Conservation (phyloP, 2,329 filamentous ascomycete genomes). For the Botrytis porri region DNA sequence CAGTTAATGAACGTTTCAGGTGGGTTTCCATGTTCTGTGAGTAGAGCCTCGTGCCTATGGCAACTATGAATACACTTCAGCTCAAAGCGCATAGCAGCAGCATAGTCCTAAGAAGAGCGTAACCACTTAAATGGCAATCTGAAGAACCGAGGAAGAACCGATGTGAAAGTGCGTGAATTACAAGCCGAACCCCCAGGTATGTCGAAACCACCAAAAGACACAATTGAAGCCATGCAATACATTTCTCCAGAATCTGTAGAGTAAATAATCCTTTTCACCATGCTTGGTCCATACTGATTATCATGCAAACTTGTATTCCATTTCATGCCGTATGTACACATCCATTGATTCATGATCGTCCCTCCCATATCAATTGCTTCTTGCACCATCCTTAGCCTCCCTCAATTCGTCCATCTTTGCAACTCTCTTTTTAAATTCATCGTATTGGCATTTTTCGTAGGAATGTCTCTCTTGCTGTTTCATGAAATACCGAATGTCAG, state of each 20-base stretch:
- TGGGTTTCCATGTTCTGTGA: not conserved
- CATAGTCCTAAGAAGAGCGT: not conserved
- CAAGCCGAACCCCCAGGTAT: not conserved
- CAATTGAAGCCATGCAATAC: not conserved
- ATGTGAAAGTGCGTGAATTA: not conserved
- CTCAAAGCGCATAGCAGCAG: not conserved
- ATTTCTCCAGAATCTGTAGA: not conserved
- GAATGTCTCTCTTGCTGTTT: conserved; percentile 88
- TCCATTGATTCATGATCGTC: not conserved
- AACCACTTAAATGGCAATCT: not conserved
- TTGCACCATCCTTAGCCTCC: conserved; percentile 75
- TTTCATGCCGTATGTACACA: conserved; percentile 29
- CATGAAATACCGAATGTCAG: conserved; percentile 22
- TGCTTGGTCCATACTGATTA: conserved; percentile 7
- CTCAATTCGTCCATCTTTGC: conserved; percentile 98
- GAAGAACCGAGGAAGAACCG: not conserved
- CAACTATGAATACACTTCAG: not conserved
- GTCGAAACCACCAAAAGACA: not conserved
- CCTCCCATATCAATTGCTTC: conserved; percentile 66
- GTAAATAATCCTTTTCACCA: not conserved
- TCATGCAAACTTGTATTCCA: conserved; percentile 22
- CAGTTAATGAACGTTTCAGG: too few species aligned
- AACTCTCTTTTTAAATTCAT: conserved; percentile 97
- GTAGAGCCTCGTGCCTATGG: not conserved
- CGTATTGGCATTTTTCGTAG: conserved; percentile 99